Conservation (phyloP, 164 flowering plant species). For the Tetrastigma voinierianum region DNA sequence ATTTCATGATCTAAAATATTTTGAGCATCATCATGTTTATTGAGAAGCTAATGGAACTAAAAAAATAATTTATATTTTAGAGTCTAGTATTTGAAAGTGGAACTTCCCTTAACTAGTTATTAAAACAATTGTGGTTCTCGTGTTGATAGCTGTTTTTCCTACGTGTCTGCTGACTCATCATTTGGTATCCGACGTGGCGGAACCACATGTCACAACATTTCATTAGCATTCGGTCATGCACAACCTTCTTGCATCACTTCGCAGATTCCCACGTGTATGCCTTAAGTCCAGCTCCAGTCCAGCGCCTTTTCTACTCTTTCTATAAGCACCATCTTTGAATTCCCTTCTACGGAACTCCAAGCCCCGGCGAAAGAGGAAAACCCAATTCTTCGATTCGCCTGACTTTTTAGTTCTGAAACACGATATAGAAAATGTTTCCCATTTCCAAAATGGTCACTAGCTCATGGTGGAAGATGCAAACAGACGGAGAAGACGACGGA, state of each 20-base stretch:
- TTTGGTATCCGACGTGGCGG: too few relatives aligned
- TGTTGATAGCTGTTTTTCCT: too few relatives aligned
- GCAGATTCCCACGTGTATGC: constrained; percentile 18
- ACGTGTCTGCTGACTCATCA: too few relatives aligned
- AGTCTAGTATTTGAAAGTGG: too few relatives aligned
- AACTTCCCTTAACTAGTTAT: too few relatives aligned
- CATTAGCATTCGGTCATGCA: constrained; percentile 8
- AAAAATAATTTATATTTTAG: too few relatives aligned
- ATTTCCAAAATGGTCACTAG: constrained; percentile 1
- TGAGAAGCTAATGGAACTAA: too few relatives aligned
- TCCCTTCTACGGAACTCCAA: neutral
- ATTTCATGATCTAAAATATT: too few relatives aligned
- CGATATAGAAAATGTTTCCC: constrained; percentile 6
- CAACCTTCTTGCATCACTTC: constrained; percentile 14
- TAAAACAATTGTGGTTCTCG: too few relatives aligned
- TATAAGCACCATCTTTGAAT: constrained; percentile 1
- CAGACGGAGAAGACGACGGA: constrained; percentile 12
- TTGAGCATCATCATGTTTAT: too few relatives aligned
- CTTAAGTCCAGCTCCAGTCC: too few relatives aligned
- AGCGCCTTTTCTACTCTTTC: constrained; percentile 12
- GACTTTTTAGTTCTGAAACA: neutral
- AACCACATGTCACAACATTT: neutral
- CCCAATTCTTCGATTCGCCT: neutral
- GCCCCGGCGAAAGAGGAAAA: too few relatives aligned
- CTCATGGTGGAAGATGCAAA: constrained; percentile 19